These are phyloP conservation scores for Pseudovirgaria hyperparasitica DNA, from an alignment of 2,329 filamentous ascomycete genomes.

Conservation along the genomic window DNA sequence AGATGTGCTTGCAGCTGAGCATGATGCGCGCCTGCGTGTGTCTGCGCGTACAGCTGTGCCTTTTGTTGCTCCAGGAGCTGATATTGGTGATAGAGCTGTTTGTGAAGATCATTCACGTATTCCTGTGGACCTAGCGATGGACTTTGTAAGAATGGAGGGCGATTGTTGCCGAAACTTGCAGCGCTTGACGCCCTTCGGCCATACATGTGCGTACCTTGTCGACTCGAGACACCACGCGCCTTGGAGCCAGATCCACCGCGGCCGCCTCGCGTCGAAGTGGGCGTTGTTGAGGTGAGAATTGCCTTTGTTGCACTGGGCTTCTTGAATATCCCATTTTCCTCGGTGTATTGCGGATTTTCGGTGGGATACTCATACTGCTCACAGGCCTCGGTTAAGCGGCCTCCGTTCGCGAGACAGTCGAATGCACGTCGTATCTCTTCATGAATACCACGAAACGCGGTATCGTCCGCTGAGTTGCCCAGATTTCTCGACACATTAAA, in stretches of 20 bases:
- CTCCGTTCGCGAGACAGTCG: slow-evolving; percentile 58
- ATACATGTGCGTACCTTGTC: slow-evolving; percentile 30
- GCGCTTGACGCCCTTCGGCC: slow-evolving; percentile 46
- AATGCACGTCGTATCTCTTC: slow-evolving; percentile 82
- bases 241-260: slow-evolving; percentile 33
- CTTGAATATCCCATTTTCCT: slow-evolving; percentile 52
- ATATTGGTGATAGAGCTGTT: slow-evolving; percentile 37
- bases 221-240: slow-evolving; percentile 32
- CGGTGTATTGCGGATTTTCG: too few species aligned
- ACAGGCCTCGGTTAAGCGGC: slow-evolving; percentile 71
- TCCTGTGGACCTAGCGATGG: slow-evolving; percentile 29
- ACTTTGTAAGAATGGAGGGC: slow-evolving; percentile 27
- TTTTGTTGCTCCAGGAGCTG: slow-evolving; percentile 32
- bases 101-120: slow-evolving; percentile 32
- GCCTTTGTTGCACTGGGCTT: slow-evolving; percentile 40
- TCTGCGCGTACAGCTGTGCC: slow-evolving; percentile 21
- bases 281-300: slow-evolving; percentile 37
- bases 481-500: slow-evolving; percentile 85
- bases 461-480: slow-evolving; percentile 92
- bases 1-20: slow-evolving; percentile 25
- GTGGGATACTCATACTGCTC: slow-evolving; percentile 81
- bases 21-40: slow-evolving; percentile 21
- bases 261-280: slow-evolving; percentile 34
- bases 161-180: slow-evolving; percentile 31
- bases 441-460: slow-evolving; percentile 83